Conservation (phyloP, 2,329 filamentous ascomycete species). For the Talaromyces sp. region DNA sequence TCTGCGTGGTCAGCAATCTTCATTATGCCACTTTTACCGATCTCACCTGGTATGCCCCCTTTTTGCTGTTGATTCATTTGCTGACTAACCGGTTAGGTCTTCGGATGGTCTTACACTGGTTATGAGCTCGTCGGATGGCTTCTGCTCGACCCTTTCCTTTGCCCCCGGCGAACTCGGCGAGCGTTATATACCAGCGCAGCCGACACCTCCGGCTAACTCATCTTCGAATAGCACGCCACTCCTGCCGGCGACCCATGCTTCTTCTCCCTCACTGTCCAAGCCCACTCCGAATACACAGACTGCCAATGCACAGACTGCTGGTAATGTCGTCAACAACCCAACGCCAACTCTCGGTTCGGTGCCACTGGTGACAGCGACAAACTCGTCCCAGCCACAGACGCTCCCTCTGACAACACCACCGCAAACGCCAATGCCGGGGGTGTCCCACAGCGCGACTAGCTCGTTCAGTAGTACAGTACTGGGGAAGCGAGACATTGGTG, state of each 20-base stretch:
- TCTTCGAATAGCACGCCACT: slow-evolving; percentile 62
- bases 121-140: slow-evolving; percentile 97
- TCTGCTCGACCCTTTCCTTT: slow-evolving; percentile 90
- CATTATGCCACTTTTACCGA: slow-evolving; percentile 98
- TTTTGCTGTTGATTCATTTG: slow-evolving; percentile 2
- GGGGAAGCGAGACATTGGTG: slow-evolving; percentile 44
- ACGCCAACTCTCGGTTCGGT: slow-evolving; percentile 71
- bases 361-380: slow-evolving; percentile 68
- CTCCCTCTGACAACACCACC: slow-evolving; percentile 84
- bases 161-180: slow-evolving; percentile 77
- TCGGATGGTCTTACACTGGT: slow-evolving; percentile 72
- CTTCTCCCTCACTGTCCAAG: slow-evolving; percentile 53
- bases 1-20: slow-evolving; percentile 92
- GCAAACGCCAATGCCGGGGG: slow-evolving; percentile 63
- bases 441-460: slow-evolving; percentile 49
- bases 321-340: slow-evolving; percentile 64
- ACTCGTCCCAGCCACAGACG: slow-evolving; percentile 46
- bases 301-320: slow-evolving; percentile 39
- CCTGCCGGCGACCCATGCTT: slow-evolving; percentile 62
- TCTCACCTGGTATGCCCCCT: slow-evolving; percentile 70
- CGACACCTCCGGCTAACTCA: slow-evolving; percentile 27
- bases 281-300: slow-evolving; percentile 50
- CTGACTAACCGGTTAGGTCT: slow-evolving; percentile 50
- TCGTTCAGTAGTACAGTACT: slow-evolving; percentile 49
- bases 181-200: slow-evolving; percentile 55